Percentiles rank a stretch among this genome's conserved stretches.
These are phyloP conservation scores for Pharus latifolius DNA, from an alignment of 176 grass and related monocot genomes.

Conservation along the genomic window DNA sequence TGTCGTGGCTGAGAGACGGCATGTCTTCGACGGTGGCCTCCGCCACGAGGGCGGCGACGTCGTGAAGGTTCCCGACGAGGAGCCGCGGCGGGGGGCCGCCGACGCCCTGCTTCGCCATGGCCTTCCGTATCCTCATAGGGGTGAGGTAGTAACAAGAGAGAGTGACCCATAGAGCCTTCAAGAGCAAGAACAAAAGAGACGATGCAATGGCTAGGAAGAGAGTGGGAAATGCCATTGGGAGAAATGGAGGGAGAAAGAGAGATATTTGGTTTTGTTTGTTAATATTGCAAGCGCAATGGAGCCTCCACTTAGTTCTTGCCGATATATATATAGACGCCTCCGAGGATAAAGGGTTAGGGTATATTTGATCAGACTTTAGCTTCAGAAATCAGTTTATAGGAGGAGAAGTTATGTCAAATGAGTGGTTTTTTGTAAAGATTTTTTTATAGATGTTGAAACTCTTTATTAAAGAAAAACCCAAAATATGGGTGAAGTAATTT, in stretches of 20 bases:
- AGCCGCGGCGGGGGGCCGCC: constrained; percentile 37
- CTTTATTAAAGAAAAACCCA: too few relatives aligned
- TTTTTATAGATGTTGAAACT: too few relatives aligned
- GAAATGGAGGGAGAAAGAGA: too few relatives aligned
- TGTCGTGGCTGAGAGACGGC: constrained; percentile 59
- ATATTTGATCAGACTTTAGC: too few relatives aligned
- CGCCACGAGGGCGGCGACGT: constrained; percentile 46
- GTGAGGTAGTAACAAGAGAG: constrained; percentile 62
- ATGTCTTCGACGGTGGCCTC: constrained; percentile 52
- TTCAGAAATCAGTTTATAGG: too few relatives aligned
- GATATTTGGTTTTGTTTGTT: neutral
- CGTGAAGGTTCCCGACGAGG: constrained; percentile 65
- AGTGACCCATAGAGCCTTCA: constrained; percentile 49
- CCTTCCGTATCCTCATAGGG: constrained; percentile 44
- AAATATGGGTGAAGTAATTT: too few relatives aligned
- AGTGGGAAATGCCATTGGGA: neutral
- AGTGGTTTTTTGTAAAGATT: too few relatives aligned
- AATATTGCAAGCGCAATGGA: neutral
- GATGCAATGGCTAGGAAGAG: neutral
- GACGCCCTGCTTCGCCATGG: constrained; percentile 57
- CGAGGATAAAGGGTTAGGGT: too few relatives aligned
- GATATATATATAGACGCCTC: neutral
- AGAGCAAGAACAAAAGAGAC: constrained; percentile 28
- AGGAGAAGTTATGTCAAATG: too few relatives aligned
- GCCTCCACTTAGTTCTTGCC: neutral